Evolutionary conservation across 2,329 filamentous ascomycete species (phyloP), one percentile per base, ranked within the genome.

Genomic region (Curvularia sp.): DNA sequence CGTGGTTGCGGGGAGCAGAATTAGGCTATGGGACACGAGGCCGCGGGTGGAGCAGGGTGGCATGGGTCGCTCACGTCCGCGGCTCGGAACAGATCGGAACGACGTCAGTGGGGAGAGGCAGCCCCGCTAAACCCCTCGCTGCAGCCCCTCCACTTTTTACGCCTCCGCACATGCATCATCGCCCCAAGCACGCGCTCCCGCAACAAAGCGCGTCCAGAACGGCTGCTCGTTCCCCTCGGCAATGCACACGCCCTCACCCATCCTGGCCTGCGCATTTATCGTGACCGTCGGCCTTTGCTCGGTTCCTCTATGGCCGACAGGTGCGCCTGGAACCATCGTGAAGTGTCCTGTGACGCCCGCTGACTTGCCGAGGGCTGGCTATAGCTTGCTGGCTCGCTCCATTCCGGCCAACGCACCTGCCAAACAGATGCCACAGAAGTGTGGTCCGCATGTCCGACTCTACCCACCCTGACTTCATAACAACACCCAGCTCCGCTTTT

Each of bases 391-490:
- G 26, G 35, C 49, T 42, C 49, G 57, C 53, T 58, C 43, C 57
- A 63, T 44, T 67, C 68, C 69, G 71, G 67, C 70, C 67, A 66
- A 60, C 63, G 52, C 56, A 52, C 52, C 55, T 66, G 47, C 58
- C 66, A 73, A 71, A 66, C 66, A 66, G 67, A 71, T 72, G 70
- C 69, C 74, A 70, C 20, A 51, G 12, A 72, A 67, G 58, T 59
- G 58, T 68, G 64, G 66, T 74, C 73, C 73, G 73, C 69, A 65
- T 70, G 72, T 64, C 74, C 75, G 75, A 73, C 62, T 73, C 68
- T 77, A 77, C 69, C 75, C 75, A 75, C 68, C 63, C 65, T 71
- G 65, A 71, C 66, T 68, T 68, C 63, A 68, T 71, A 71, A 65
- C 63, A 62, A 65, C 51, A 58, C 58, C 55, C 60, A 62, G 55